Percentiles rank a stretch among this genome's conserved stretches.
Evolutionary conservation across 2,329 filamentous ascomycete species (phyloP).

Genomic region (Aureobasidium sp.): DNA sequence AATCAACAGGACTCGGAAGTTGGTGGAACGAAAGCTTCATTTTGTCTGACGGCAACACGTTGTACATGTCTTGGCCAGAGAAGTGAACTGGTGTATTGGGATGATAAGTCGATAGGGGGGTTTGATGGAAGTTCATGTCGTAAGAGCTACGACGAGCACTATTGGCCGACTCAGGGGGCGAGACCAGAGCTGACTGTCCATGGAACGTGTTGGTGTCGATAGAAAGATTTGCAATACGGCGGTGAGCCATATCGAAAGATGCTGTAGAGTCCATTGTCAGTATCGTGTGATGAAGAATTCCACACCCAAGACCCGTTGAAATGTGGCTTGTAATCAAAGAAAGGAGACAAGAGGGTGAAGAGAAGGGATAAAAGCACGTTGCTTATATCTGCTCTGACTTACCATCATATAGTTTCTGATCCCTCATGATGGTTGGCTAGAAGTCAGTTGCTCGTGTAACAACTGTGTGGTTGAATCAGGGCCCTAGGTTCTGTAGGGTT

Average conservation of each 20-base stretch:
- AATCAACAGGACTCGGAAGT: background rate
- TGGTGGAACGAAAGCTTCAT: background rate
- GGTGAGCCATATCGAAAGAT: background rate
- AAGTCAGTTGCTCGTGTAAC: background rate
- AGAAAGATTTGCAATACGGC: background rate
- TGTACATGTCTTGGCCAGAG: background rate
- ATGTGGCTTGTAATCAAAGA: slow-evolving; percentile 3
- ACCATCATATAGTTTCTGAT: background rate
- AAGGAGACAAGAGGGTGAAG: background rate
- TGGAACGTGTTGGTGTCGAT: background rate
- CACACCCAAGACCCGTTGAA: background rate
- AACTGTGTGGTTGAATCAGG: background rate
- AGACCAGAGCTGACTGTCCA: background rate
- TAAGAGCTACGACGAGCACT: background rate
- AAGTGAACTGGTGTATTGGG: background rate
- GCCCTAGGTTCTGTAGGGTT: background rate
- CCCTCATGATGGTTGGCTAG: slow-evolving; percentile 1
- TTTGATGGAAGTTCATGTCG: background rate
- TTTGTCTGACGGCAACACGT: background rate
- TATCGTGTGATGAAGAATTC: background rate
- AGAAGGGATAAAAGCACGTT: slow-evolving; percentile 9
- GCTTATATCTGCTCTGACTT: slow-evolving; percentile 9
- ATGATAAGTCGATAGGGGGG: background rate
- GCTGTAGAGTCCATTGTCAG: background rate
- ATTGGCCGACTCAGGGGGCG: background rate